Base-by-base conservation (phyloP, 805 yeast species). In the Wickerhamiella cacticola region DNA sequence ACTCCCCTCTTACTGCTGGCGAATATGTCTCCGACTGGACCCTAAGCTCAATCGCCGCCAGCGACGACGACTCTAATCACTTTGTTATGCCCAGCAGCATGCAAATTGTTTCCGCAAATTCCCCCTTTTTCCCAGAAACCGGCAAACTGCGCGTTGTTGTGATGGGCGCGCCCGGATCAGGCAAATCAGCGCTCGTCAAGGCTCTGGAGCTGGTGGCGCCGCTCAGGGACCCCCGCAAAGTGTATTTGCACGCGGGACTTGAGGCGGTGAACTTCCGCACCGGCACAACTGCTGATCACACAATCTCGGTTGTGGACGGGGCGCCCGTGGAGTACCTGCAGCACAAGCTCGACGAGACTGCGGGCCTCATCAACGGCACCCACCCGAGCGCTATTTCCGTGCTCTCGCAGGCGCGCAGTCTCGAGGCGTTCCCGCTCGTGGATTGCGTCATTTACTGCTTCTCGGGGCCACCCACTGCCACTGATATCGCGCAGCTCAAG, bases 1-100 rank as follows among this genome's bases (percentile, higher is more conserved):
- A 44, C 21, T 29, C 40, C 6, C 47, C 47, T 1, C 28, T 44
- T 10, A 35, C 45, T 4, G 45, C 35, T n/a, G 18, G 41, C 10
- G 47, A 44, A 26, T 45, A 48, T 24, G 49, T 29, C 16, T 51
- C 48, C 40, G 53, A 51, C 33, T 51, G 53, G 53, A 49, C 50
- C n/a, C 39, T 50, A n/a, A 48, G 51, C 22, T 48, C 52, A n/a
- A 19, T 48, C 9, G 29, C 46, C 13, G 38, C 35, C 41, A 28
- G 41, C 16, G 45, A 41, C 24, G 46, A 26, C 21, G 53, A 45
- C 22, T 35, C 45, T 4, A 31, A 31, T 19, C 35, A 19, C 7
- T 48, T 51, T 21, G 24, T 51, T 13, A 51, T 51, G 53, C 53
- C 53, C n/a, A 49, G 53, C 10, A 19, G 23, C 21, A 44, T 26